Evolutionary conservation across 1,139 yeast genomes (phyloP), one percentile per base, ranked within the genome.

Genomic region (Pichia sp.): DNA sequence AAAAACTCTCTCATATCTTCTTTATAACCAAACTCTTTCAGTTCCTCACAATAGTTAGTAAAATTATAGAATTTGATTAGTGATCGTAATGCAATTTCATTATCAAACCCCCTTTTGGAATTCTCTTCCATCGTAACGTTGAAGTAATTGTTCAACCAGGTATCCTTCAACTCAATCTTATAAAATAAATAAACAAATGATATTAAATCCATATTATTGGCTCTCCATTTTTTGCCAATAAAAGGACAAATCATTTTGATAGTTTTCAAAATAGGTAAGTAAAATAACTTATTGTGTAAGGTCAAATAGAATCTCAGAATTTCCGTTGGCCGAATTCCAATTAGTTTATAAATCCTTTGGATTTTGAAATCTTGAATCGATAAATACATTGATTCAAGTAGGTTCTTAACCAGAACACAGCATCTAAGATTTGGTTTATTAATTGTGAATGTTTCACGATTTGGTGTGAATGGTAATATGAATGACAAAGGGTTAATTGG

Each of bases 181-280:
- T 88, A 76, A 56, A 86, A 81, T 40, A 92, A 65, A 58, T 85
- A 92, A 2, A 92, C 88, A 50, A 85, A 81, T 0, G 97, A 87
- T 6, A 94, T 86, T 46, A 92, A 68, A 55, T 88, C 96, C 97
- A 94, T 92, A 60, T 92, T 94, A 52, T 80, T 76, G 11, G 88
- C 77, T 55, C 88, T 82, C 99, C 99, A 92, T 62, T 90, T 88
- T 49, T 95, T 78, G 26, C 97, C 97, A 55, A 86, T 90, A 62
- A 83, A 87, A 0, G 97, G 97, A 0, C 90, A 81, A 43, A 88
- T 72, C 51, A 86, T 82, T 60, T 86, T 88, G 49, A 90, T 69
- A 1, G 81, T 73, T 56, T 80, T 82, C 53, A 90, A 67, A 3
- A 85, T 79, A 2, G 95, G 88, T 39, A 67, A 69, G 64, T 85